A percentile compares a stretch with the other conserved stretches of the same genome.
Evolutionary conservation across 257 asterid species (phyloP).

Genomic region (Thymus mandschuricus): DNA sequence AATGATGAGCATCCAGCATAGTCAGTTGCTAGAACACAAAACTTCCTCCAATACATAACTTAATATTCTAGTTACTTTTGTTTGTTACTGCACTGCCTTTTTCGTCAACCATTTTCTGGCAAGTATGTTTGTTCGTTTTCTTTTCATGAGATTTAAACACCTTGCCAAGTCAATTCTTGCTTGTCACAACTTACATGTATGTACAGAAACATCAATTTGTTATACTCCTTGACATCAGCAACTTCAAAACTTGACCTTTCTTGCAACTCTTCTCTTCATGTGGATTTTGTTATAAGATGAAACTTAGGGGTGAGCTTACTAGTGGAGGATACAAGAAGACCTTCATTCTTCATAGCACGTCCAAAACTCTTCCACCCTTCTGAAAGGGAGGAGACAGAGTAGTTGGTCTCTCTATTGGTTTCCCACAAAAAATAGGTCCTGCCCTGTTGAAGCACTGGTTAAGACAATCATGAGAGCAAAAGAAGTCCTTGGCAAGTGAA

Average conservation of each 20-base stretch:
- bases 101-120: background rate
- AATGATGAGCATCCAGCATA: background rate
- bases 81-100: too few species aligned
- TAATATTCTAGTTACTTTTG: too few species aligned
- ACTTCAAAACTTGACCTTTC: conserved; percentile 38
- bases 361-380: conserved; percentile 53
- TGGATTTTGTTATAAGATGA: conserved; percentile 55
- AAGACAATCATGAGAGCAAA: conserved; percentile 21
- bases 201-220: conserved; percentile 15
- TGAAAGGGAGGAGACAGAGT: conserved; percentile 55
- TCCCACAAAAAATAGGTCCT: too few species aligned
- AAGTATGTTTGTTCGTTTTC: conserved; percentile 14
- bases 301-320: conserved; percentile 58
- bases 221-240: conserved; percentile 23
- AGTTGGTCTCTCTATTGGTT: background rate
- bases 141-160: background rate
- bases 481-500: background rate
- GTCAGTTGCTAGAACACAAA: background rate
- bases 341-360: conserved; percentile 58
- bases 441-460: conserved; percentile 57
- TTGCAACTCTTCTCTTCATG: conserved; percentile 55
- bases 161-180: background rate
- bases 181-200: conserved; percentile 7
- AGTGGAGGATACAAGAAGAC: conserved; percentile 46
- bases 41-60: too few species aligned